Base-by-base conservation (phyloP, 2,329 filamentous ascomycete species). In the Botrytis fabae region DNA sequence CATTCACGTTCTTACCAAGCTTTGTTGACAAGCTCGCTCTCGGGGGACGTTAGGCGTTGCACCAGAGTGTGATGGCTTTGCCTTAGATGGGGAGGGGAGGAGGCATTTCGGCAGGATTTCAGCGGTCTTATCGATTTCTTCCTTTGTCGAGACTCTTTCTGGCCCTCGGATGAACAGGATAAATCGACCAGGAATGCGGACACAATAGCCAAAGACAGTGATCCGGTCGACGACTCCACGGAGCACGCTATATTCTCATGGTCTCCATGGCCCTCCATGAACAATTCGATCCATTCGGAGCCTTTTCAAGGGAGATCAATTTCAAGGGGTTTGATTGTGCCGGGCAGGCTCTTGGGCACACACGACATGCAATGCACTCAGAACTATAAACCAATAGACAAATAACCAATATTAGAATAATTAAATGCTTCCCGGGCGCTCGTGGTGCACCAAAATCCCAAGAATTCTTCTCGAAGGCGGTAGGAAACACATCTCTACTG, bases 191-290 rank as follows among this genome's bases (percentile, higher is more conserved):
- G 64, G 46, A 54, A 38, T 38, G 22, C 28, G 20, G 54, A 22
- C n/a, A 18, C 9, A 48, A 48, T n/a, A 65, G 44, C 20, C 22
- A 25, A 54, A 68, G 64, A 68, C 35, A 68, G 40, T 44, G 46
- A 25, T 28, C 38, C n/a, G 44, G 38, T 32, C 42, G 16, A 64
- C 46, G 44, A 57, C 46, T 65, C 32, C 60, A 64, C 32, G 28
- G 22, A 71, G 48, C 70, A 71, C 70, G 70, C 70, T 65, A 66
- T 38, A 66, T 38, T 54, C 62, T 60, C 61, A 71, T 71, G 70
- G 70, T 28, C 57, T 54, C 44, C 69, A 70, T 70, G 61, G 28
- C 10, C 38, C 57, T 46, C 48, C 61, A 59, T 71, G 48, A 38
- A 44, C 9, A 46, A 38, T 51, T 32, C 14, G 18, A 71, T 57